Conservation (phyloP, 331 rosid genomes). For the Rosa hybrid region DNA sequence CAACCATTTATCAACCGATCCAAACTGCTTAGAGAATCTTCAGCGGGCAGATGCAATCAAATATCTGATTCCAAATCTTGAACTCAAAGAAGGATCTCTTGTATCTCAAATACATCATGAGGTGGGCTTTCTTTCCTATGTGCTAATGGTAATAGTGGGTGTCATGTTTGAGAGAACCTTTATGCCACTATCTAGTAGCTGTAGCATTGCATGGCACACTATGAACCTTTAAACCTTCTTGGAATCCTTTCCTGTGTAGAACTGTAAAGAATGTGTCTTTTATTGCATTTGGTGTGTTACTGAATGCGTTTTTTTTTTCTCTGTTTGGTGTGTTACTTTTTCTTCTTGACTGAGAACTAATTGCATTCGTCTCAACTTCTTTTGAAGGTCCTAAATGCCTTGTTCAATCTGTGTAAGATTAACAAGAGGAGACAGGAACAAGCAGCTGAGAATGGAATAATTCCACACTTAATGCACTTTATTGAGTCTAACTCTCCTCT, state of each 20-base stretch:
- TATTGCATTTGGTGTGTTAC: background rate
- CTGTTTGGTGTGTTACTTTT: conserved; percentile 8
- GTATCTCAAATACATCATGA: conserved; percentile 93
- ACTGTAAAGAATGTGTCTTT: background rate
- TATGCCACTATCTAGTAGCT: background rate
- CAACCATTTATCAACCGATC: conserved; percentile 95
- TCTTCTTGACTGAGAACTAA: conserved; percentile 9
- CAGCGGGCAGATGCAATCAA: conserved; percentile 99
- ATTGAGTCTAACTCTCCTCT: conserved; percentile 91
- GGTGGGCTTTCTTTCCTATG: conserved; percentile 46
- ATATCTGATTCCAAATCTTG: conserved; percentile 95
- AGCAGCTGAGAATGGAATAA: conserved; percentile 99
- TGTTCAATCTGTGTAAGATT: conserved; percentile 95
- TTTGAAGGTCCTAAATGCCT: conserved; percentile 84
- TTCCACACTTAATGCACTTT: conserved; percentile 95
- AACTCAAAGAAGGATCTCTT: conserved; percentile 93
- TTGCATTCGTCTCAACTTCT: conserved; percentile 11
- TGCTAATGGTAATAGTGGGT: conserved; percentile 15
- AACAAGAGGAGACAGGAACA: conserved; percentile 99
- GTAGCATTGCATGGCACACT: background rate
- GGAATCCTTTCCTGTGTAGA: background rate
- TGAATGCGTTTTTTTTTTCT: background rate
- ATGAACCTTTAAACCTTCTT: background rate
- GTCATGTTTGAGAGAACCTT: conserved; percentile 1
- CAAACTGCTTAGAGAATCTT: conserved; percentile 98